phyloP scores from a whole-genome alignment of 306 rosid genomes.

The Malus sylvestris region DNA sequence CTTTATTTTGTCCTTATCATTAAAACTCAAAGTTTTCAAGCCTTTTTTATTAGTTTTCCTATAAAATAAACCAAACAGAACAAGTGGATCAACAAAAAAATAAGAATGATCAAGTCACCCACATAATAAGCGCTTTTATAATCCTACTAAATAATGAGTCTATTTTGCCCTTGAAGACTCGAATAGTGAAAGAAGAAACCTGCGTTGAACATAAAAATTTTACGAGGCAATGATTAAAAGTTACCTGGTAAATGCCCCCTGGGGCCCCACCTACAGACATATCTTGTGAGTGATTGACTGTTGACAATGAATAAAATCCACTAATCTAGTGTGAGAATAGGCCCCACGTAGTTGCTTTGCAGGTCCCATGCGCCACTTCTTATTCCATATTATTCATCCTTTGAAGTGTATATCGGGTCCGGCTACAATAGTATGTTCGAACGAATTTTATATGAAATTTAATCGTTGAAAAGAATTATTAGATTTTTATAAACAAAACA shows the following conservation, averaged over 20 bases:
- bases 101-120: too few species aligned
- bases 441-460: too few species aligned
- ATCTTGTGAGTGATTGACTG: too few species aligned
- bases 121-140: too few species aligned
- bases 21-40: too few species aligned
- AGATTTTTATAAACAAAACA: too few species aligned
- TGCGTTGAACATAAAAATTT: background rate
- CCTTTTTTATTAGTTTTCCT: too few species aligned
- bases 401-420: background rate
- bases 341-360: slow-evolving; percentile 25
- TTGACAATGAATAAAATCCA: background rate
- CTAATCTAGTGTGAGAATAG: background rate
- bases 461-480: too few species aligned
- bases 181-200: background rate
- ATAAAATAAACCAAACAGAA: too few species aligned
- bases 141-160: too few species aligned
- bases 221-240: background rate
- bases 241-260: background rate
- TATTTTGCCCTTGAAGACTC: background rate
- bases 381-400: background rate
- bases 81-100: too few species aligned
- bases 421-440: background rate
- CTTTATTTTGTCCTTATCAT: too few species aligned
- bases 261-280: background rate
- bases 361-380: slow-evolving; percentile 8